phyloP scores from a whole-genome alignment of 1,284 basidiomycete species.

The Ustilago loliicola region DNA sequence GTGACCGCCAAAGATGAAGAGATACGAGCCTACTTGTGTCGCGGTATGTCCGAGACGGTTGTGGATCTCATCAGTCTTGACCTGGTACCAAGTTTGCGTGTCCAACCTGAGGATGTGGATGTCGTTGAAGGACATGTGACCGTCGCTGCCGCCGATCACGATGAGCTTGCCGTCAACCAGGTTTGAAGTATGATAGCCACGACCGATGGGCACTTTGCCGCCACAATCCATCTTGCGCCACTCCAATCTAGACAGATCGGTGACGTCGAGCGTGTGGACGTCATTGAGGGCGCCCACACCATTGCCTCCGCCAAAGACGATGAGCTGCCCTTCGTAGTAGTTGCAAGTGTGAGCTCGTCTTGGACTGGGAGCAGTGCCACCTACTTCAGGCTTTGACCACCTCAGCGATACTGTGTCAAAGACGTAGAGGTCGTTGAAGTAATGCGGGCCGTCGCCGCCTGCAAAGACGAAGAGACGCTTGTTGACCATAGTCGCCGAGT shows the following conservation, averaged over 20 bases:
- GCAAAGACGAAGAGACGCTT: constrained; percentile 83
- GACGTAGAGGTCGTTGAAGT: constrained; percentile 78
- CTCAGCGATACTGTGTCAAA: constrained; percentile 77
- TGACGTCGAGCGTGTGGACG: constrained; percentile 85
- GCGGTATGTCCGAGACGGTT: constrained; percentile 84
- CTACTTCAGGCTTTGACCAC: constrained; percentile 55
- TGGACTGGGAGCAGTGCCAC: constrained; percentile 74
- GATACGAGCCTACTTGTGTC: constrained; percentile 91
- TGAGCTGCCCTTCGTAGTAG: constrained; percentile 79
- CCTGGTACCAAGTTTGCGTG: constrained; percentile 44
- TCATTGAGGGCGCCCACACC: constrained; percentile 89
- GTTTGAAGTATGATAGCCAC: constrained; percentile 92
- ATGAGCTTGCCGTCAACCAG: constrained; percentile 86
- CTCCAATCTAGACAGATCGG: constrained; percentile 75
- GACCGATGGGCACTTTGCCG: constrained; percentile 73
- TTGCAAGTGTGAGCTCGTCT: constrained; percentile 89
- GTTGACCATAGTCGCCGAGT: constrained; percentile 87
- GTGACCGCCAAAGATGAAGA: constrained; percentile 90
- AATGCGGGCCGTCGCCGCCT: constrained; percentile 81
- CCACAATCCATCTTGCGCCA: constrained; percentile 73
- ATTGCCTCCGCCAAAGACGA: constrained; percentile 92
- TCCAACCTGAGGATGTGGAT: constrained; percentile 85
- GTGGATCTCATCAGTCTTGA: constrained; percentile 55
- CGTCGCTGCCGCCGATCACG: constrained; percentile 79
- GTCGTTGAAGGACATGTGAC: constrained; percentile 80